Evolutionary conservation across 2,329 filamentous ascomycete species (phyloP), one percentile per base, ranked within the genome.

Genomic region (Anthostomella pinea): DNA sequence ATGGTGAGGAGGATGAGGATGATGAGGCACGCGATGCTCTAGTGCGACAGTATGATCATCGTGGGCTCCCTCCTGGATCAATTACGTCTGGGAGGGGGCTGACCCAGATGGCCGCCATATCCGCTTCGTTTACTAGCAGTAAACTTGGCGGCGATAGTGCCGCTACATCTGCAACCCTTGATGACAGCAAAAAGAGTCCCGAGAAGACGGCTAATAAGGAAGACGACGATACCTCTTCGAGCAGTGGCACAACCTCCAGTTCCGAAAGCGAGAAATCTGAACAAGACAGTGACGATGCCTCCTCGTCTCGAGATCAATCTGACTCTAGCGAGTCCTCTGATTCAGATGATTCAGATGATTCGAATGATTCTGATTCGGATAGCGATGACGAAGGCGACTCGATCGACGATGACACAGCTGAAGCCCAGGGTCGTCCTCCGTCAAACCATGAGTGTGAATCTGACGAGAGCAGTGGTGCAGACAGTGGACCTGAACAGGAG

Each of bases 51-150:
- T 60, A 54, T 45, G 65, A 67, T 31, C 48, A 56, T 14, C 55
- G 62, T 18, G 65, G 65, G 1, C 60, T 67, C 15, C 65, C 65
- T 1, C 53, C 62, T 5, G 65, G 65, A 4, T 63, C 64, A 2
- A 64, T 67, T 23, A 55, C 60, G 9, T 60, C 56, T 8, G 63
- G 63, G 2, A 60, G 54, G 15, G 62, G 62, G 5, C 46, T 64
- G 8, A 40, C 43, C 6, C 51, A 59, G 21, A 62, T 65, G 54
- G 64, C 56, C 9, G 52, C 50, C 8, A 52, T 58, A 10, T 58
- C 60, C 13, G 49, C 55, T 10, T 57, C 55, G 13, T 53, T 56
- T n/a, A 47, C 45, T 4, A 43, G 41, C 15, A 36, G 35, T 24
- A 60, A 57, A 37, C 18, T 38, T 2, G 52, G 50, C 21, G 48